Base-by-base conservation (phyloP, 2,329 filamentous ascomycete genomes). In the Periglandula ipomoeae region DNA sequence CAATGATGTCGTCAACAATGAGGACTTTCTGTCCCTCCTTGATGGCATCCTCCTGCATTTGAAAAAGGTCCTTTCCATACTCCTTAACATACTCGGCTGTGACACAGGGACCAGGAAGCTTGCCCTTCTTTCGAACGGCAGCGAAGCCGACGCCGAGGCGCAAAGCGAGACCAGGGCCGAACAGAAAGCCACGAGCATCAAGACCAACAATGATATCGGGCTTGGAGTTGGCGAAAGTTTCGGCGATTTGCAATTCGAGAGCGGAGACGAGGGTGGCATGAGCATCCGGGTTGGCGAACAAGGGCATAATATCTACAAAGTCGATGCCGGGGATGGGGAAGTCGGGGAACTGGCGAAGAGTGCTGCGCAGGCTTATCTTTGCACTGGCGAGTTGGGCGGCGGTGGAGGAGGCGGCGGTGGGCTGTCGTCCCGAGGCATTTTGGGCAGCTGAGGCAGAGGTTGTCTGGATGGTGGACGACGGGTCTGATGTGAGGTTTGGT, bases 1-100 rank as follows among this genome's bases (percentile, higher is more conserved):
- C 93, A 72, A 98, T 97, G 63, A 98, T 95, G 67, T 98, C 93
- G 68, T 98, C 93, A 27, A 98, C 89, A 56, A 98, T 79, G 53
- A 98, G 73, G 50, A 95, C 91, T 67, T 85, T 90, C 72, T 95
- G 88, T 32, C 90, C 90, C 46, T 81, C 76, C 71, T 86, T 84
- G 61, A 98, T 84, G 40, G 85, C 84, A 67, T 86, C 89, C 57
- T 79, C 74, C 74, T 98, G 93, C 75, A 98, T 94, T 77, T 97
- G 88, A 74, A 98, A 97, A 65, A 84, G 84, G 67, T 98, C 93
- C 69, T 83, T 78, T 55, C 93, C 93, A 64, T 98, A 98, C 70
- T 98, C 93, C 78, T 98, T 98, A 70, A 89, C 75, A 68, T 89
- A 98, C 58, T 78, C 78, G 56, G 89, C 89, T 49, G 87, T 94